A percentile compares a stretch with the other conserved stretches of the same genome.
Evolutionary conservation across 2,329 filamentous ascomycete genomes (phyloP).

Genomic region (Claviceps quebecensis): DNA sequence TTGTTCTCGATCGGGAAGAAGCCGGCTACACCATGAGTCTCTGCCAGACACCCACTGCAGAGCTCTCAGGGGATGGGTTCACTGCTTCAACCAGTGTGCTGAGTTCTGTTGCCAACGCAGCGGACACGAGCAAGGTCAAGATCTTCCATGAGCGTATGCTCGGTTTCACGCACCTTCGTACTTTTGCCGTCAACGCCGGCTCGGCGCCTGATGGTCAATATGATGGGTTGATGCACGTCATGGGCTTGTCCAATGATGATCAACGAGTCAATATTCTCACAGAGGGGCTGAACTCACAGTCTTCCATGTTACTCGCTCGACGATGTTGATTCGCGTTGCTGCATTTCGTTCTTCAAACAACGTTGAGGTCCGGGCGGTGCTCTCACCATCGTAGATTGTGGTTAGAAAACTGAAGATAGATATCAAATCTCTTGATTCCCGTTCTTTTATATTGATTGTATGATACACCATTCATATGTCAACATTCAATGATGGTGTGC

Average conservation of each 20-base stretch:
- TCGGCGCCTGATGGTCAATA: background rate
- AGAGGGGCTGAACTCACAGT: no score
- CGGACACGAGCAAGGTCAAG: background rate
- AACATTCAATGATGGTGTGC: no score
- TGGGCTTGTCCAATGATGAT: background rate
- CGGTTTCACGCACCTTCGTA: background rate
- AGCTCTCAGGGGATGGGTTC: background rate
- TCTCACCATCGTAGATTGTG: no score
- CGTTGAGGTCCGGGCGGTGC: no score
- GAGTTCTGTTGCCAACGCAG: background rate
- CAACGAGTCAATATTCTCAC: no score
- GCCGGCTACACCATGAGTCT: background rate
- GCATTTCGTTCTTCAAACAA: no score
- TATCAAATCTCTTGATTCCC: no score
- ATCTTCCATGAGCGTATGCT: background rate
- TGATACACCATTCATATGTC: no score
- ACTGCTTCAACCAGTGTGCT: background rate
- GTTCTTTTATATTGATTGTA: no score
- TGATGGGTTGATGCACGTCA: background rate
- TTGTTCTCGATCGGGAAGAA: background rate
- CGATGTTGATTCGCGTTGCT: no score
- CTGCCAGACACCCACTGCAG: background rate
- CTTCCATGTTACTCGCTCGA: no score
- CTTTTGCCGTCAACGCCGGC: background rate
- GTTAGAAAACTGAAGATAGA: no score